Evolutionary conservation across 2,329 filamentous ascomycete genomes (phyloP), one percentile per base, ranked within the genome.

Genomic region (Ploettnerulaceae sp.): DNA sequence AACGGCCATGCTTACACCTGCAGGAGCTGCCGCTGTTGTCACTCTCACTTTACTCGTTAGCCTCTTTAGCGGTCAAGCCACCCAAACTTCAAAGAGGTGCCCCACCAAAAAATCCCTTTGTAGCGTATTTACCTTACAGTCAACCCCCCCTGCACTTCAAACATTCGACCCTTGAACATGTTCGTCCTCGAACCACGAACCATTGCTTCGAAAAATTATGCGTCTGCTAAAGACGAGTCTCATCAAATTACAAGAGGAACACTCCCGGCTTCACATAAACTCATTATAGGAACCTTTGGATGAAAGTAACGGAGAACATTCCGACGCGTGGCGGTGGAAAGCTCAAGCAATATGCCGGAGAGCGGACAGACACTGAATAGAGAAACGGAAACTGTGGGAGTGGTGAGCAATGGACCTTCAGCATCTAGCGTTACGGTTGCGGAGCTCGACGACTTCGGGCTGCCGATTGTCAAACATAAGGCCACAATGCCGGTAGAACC

Each of bases 401-500:
- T 49, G 47, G 39, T 42, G 36, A 49, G 32, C 46, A 51, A 56
- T 51, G 54, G 49, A 26, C 32, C 47, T 49, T 54, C 36, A 34
- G 49, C 38, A 52, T 35, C 51, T 33, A 32, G 24, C 39, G 24
- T 49, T 49, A n/a, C 38, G 11, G 46, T 35, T 35, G 40, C 43
- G 25, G 78, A 83, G 59, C 67, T 81, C 49, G 84, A 88, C 64
- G 84, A 88, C 55, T 88, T 87, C 63, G 84, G 84, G 40, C 68
- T 88, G 53, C 82, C 82, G 14, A 74, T 84, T 52, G 73, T 71
- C 62, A 76, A 72, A 57, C 73, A 64, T 58, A 58, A 64, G 58
- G 66, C 62, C 44, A 64, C 67, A 15, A 40, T 49, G 32, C 44
- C 52, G 25, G 47, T 55, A 52, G 48, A 48, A 36, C 33, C 39